Evolutionary conservation across 1,284 basidiomycete species (phyloP).

Genomic region (Rhodotorula glutinis): DNA sequence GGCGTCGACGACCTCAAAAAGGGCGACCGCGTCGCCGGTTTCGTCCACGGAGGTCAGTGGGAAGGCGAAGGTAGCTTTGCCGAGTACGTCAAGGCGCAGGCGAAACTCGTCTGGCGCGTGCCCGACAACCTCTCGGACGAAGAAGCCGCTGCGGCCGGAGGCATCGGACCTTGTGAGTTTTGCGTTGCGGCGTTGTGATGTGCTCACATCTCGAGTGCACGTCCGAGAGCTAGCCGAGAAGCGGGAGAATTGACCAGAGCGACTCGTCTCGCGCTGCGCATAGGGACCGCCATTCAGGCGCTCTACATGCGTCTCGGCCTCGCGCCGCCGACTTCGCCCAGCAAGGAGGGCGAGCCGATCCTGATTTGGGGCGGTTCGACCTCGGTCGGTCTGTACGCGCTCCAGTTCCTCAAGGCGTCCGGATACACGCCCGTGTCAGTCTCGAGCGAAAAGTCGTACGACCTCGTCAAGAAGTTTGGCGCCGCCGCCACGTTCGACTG

Average conservation of each 20-base stretch:
- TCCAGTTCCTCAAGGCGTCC: conserved; percentile 58
- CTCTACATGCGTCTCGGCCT: conserved; percentile 46
- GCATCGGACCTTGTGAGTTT: conserved; percentile 30
- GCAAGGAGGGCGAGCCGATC: conserved; percentile 49
- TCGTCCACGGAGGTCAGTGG: conserved; percentile 52
- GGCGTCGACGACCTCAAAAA: conserved; percentile 56
- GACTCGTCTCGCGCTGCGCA: not conserved
- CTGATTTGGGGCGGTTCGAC: conserved; percentile 53
- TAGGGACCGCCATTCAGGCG: conserved; percentile 50
- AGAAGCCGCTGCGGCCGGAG: conserved; percentile 51
- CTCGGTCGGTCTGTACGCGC: conserved; percentile 54
- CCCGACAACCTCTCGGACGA: conserved; percentile 54
- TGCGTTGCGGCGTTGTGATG: no score
- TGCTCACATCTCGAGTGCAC: no score
- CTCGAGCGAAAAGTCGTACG: conserved; percentile 54
- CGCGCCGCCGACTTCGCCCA: conserved; percentile 46
- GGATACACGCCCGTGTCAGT: conserved; percentile 60
- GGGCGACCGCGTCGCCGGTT: conserved; percentile 59
- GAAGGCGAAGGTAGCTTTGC: conserved; percentile 47
- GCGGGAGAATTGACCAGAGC: no score
- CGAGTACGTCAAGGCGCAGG: conserved; percentile 51
- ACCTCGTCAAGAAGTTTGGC: conserved; percentile 55
- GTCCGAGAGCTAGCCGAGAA: no score
- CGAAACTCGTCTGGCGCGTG: conserved; percentile 43
- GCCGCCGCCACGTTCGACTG: conserved; percentile 55